Conservation (phyloP, 2,329 filamentous ascomycete species). For the Niveomyces coronatus region DNA sequence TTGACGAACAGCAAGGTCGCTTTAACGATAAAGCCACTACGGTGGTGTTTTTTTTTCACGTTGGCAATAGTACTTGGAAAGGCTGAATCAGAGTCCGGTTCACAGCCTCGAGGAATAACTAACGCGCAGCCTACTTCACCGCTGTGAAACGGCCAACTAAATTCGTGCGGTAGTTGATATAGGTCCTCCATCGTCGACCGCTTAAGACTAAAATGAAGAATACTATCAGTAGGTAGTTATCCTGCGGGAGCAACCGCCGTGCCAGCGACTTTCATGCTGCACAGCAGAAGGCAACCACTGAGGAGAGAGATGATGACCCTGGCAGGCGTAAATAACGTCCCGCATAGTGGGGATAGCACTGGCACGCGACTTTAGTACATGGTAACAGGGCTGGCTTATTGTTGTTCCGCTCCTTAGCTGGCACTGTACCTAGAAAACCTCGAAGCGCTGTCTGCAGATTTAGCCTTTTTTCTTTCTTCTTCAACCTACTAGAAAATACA, state of each 20-base stretch:
- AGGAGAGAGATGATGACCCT: conserved; percentile 7
- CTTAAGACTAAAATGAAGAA: too few relatives aligned
- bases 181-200: background rate
- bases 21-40: too few relatives aligned
- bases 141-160: too few relatives aligned
- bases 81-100: too few relatives aligned
- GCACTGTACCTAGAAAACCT: conserved; percentile 6
- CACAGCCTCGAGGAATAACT: too few relatives aligned
- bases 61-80: too few relatives aligned
- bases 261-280: too few relatives aligned
- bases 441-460: conserved; percentile 6
- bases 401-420: conserved; percentile 16
- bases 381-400: background rate
- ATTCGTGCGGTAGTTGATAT: too few relatives aligned
- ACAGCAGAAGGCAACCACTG: conserved; percentile 7
- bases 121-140: too few relatives aligned
- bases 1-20: too few relatives aligned
- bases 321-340: conserved; percentile 6
- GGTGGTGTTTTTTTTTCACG: too few relatives aligned
- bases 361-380: background rate
- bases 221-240: background rate
- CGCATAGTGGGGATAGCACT: background rate
- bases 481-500: conserved; percentile 34
- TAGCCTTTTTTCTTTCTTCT: conserved; percentile 17
- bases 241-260: conserved; percentile 7